phyloP scores from a whole-genome alignment of 73 alveolate genomes.

The Tetrahymena borealis region DNA sequence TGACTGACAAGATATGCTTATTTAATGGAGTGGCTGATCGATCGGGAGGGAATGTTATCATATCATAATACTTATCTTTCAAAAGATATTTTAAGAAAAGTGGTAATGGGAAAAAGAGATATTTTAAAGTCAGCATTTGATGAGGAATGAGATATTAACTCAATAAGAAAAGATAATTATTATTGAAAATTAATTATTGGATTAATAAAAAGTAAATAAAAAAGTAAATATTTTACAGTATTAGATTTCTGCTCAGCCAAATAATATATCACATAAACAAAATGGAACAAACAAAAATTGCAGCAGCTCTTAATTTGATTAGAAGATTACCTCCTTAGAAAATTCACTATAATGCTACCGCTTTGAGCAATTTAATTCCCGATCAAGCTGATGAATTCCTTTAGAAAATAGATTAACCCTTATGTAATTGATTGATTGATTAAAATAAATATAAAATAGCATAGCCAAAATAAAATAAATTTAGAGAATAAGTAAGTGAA shows the following conservation, averaged over 20 bases:
- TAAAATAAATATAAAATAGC: too few relatives aligned
- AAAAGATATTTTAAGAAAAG: neutral
- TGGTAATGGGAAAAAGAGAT: neutral
- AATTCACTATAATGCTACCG: conserved; percentile 26
- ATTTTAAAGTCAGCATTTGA: neutral
- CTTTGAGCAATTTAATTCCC: conserved; percentile 19
- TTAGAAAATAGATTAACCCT: conserved; percentile 28
- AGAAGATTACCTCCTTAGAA: conserved; percentile 36
- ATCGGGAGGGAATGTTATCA: neutral
- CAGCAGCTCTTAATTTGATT: conserved; percentile 14
- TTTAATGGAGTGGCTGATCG: neutral
- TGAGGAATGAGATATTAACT: neutral
- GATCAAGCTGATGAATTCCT: conserved; percentile 40
- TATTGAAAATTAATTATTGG: neutral
- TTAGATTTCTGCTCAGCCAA: neutral
- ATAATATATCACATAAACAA: neutral
- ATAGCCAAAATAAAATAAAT: too few relatives aligned
- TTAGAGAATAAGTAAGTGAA: too few relatives aligned
- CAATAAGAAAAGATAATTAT: neutral
- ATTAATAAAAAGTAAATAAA: neutral
- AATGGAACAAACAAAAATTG: conserved; percentile 7
- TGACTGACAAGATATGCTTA: neutral
- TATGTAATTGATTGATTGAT: conserved; percentile 3
- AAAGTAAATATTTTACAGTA: neutral
- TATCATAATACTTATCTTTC: neutral